Evolutionary conservation across 2,329 filamentous ascomycete species (phyloP).

Genomic region (Colletotrichum tanaceti): DNA sequence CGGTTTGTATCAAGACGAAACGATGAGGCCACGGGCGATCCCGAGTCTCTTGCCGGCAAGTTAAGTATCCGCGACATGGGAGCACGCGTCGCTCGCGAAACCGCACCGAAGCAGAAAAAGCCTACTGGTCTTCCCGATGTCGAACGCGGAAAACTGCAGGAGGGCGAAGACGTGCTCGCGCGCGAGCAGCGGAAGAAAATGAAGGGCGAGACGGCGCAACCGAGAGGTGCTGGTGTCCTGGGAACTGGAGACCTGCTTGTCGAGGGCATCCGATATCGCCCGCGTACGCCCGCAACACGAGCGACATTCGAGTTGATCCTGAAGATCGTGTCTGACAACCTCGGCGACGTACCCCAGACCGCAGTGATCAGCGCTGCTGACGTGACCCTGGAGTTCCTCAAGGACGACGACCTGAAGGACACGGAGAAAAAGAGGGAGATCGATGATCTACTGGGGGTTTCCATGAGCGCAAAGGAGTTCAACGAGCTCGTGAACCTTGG

Average conservation of each 20-base stretch:
- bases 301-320: conserved; percentile 95
- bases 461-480: conserved; percentile 88
- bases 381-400: conserved; percentile 88
- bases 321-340: conserved; percentile 85
- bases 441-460: conserved; percentile 89
- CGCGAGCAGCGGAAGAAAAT: conserved; percentile 89
- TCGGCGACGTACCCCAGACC: conserved; percentile 93
- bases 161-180: conserved; percentile 85
- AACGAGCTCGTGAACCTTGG: conserved; percentile 96
- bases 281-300: conserved; percentile 88
- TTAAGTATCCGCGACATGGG: conserved; percentile 97
- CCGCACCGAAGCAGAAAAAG: conserved; percentile 85
- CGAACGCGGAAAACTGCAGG: conserved; percentile 79
- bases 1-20: conserved; percentile 92
- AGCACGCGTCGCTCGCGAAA: conserved; percentile 80
- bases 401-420: conserved; percentile 96
- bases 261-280: conserved; percentile 91
- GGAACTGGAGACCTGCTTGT: conserved; percentile 87
- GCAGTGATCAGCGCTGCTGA: conserved; percentile 95
- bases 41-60: conserved; percentile 94
- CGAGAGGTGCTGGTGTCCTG: conserved; percentile 80
- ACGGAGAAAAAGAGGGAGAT: conserved; percentile 98
- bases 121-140: conserved; percentile 74
- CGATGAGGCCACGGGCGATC: conserved; percentile 96
- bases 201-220: conserved; percentile 77